Conservation (phyloP, 768 basidiomycete genomes). For the Mycena kentingensis region DNA sequence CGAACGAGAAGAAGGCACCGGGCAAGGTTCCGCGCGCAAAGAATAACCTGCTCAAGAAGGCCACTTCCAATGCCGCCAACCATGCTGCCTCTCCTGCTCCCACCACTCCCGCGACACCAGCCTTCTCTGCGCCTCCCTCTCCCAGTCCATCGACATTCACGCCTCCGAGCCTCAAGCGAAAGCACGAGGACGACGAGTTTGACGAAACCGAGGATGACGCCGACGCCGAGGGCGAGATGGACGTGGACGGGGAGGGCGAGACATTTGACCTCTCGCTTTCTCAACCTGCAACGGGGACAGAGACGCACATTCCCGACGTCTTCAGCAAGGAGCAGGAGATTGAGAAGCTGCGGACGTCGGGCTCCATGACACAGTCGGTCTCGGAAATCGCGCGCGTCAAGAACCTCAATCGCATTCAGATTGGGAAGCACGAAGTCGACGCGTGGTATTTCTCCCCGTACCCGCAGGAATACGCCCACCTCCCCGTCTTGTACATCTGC, state of each 20-base stretch:
- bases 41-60: slow-evolving; percentile 64
- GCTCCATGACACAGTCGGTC: slow-evolving; percentile 98
- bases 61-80: slow-evolving; percentile 63
- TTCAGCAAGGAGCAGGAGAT: slow-evolving; percentile 99
- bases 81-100: slow-evolving; percentile 60
- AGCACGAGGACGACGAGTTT: slow-evolving; percentile 67
- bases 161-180: no score
- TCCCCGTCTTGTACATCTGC: slow-evolving; percentile 95
- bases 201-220: slow-evolving; percentile 54
- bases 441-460: slow-evolving; percentile 99
- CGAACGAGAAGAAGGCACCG: slow-evolving; percentile 52
- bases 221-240: slow-evolving; percentile 73
- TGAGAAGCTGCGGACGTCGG: slow-evolving; percentile 95
- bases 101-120: slow-evolving; percentile 53
- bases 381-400: slow-evolving; percentile 98
- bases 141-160: slow-evolving; percentile 52
- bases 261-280: slow-evolving; percentile 64
- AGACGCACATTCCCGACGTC: slow-evolving; percentile 50
- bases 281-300: slow-evolving; percentile 50
- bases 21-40: slow-evolving; percentile 63
- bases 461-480: slow-evolving; percentile 96
- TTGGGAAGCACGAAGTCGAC: slow-evolving; percentile 95
- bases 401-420: slow-evolving; percentile 95
- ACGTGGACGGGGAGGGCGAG: slow-evolving; percentile 75
- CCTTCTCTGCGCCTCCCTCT: slow-evolving; percentile 55